Percentiles rank a stretch among this genome's conserved stretches.
Evolutionary conservation across 495 filamentous ascomycete species (phyloP).

Genomic region (Umbilicaria muhlenbergii): DNA sequence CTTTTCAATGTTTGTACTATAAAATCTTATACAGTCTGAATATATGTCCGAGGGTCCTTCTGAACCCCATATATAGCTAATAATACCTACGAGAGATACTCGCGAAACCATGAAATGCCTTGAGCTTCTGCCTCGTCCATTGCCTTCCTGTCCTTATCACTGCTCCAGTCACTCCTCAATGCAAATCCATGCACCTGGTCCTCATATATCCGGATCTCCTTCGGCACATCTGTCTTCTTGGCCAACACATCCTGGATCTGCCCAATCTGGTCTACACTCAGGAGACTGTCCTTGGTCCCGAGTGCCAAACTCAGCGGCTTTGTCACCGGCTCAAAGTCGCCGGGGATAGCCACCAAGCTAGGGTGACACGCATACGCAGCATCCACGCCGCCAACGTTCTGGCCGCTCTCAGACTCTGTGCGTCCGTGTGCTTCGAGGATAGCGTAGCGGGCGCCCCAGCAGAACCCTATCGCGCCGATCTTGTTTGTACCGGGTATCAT

Average conservation of each 20-base stretch:
- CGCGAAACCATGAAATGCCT: slow-evolving; percentile 27
- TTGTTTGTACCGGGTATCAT: slow-evolving; percentile 17
- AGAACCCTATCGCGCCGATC: slow-evolving; percentile 27
- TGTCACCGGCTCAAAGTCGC: slow-evolving; percentile 23
- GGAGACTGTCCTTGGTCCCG: slow-evolving; percentile 24
- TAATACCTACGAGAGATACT: slow-evolving; percentile 12
- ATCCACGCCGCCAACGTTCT: slow-evolving; percentile 23
- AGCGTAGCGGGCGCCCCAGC: slow-evolving; percentile 28
- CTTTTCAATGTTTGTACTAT: too few relatives aligned
- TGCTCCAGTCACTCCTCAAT: slow-evolving; percentile 25
- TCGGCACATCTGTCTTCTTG: slow-evolving; percentile 17
- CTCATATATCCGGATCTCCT: slow-evolving; percentile 26
- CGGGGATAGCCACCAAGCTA: slow-evolving; percentile 21
- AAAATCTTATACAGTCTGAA: too few relatives aligned
- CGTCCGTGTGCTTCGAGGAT: slow-evolving; percentile 16
- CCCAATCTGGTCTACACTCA: slow-evolving; percentile 25
- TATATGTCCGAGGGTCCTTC: too few relatives aligned
- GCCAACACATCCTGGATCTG: slow-evolving; percentile 24
- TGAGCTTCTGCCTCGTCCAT: slow-evolving; percentile 28
- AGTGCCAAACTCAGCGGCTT: slow-evolving; percentile 18
- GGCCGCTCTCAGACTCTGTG: slow-evolving; percentile 16
- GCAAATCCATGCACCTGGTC: slow-evolving; percentile 30
- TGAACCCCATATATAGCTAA: too few relatives aligned
- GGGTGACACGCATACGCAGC: slow-evolving; percentile 24
- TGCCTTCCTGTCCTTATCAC: slow-evolving; percentile 28